Conservation (phyloP, 1,284 basidiomycete species). For the Puccinia hordei region DNA sequence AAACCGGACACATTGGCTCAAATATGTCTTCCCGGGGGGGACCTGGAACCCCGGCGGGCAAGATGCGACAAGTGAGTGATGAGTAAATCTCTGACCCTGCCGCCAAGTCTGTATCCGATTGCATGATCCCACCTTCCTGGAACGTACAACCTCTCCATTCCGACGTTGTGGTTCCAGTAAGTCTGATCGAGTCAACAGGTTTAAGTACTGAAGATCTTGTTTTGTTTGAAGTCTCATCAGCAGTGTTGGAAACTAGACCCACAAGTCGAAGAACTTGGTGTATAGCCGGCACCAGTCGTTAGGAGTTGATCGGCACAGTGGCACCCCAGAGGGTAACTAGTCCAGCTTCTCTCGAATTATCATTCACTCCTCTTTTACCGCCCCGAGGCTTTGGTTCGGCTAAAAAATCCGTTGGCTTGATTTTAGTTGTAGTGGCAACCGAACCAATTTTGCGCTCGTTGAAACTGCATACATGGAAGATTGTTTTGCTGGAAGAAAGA, state of each 20-base stretch:
- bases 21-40: too few species aligned
- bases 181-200: background rate
- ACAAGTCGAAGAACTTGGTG: background rate
- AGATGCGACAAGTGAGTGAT: constrained; percentile 1
- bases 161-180: background rate
- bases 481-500: background rate
- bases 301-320: too few species aligned
- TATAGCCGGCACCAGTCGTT: background rate
- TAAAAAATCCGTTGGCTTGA: background rate
- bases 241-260: background rate
- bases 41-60: background rate
- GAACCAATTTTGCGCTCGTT: too few species aligned
- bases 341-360: background rate
- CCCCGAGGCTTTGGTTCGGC: background rate
- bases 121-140: background rate
- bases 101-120: constrained; percentile 4
- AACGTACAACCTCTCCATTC: background rate
- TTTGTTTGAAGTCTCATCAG: background rate
- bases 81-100: background rate
- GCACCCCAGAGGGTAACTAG: too few species aligned
- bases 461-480: too few species aligned
- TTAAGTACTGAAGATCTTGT: background rate
- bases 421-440: background rate
- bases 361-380: background rate
- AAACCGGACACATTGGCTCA: background rate